Conservation (phyloP, 2,329 filamentous ascomycete species). For the Penicillium digitatum region DNA sequence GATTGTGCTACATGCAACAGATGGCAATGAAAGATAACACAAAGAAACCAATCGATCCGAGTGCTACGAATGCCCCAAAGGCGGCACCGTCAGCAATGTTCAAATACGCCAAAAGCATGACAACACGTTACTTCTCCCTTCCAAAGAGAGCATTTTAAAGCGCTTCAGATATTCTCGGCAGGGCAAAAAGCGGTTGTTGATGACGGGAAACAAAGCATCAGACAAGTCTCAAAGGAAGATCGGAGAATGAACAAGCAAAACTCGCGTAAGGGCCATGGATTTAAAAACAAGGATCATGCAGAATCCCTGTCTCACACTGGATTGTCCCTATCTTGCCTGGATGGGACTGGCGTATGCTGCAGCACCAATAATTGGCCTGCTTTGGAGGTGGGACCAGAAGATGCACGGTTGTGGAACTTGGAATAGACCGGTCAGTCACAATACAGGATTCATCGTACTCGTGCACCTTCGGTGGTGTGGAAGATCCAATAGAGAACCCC, state of each 20-base stretch:
- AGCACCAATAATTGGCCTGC: not conserved
- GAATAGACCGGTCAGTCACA: not conserved
- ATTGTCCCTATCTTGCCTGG: not conserved
- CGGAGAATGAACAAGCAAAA: constrained; percentile 6
- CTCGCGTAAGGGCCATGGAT: not conserved
- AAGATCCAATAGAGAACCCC: not conserved
- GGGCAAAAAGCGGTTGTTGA: not conserved
- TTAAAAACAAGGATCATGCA: not conserved
- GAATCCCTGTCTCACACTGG: not conserved
- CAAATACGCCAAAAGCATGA: constrained; percentile 35
- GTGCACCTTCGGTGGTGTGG: not conserved
- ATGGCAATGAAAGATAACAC: constrained; percentile 42
- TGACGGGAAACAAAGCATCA: not conserved
- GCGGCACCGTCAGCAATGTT: constrained; percentile 42
- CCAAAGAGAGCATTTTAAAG: not conserved
- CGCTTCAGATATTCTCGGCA: not conserved
- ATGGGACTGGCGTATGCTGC: not conserved
- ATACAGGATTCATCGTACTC: not conserved
- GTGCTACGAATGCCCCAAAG: constrained; percentile 39
- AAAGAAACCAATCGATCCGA: constrained; percentile 29
- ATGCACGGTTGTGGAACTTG: constrained; percentile 1
- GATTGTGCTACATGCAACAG: constrained; percentile 32
- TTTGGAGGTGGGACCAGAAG: not conserved
- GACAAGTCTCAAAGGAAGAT: not conserved
- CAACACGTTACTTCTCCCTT: constrained; percentile 15